Base-by-base conservation (phyloP, 352 stramenopile genomes). In the Globisporangium paddicum region DNA sequence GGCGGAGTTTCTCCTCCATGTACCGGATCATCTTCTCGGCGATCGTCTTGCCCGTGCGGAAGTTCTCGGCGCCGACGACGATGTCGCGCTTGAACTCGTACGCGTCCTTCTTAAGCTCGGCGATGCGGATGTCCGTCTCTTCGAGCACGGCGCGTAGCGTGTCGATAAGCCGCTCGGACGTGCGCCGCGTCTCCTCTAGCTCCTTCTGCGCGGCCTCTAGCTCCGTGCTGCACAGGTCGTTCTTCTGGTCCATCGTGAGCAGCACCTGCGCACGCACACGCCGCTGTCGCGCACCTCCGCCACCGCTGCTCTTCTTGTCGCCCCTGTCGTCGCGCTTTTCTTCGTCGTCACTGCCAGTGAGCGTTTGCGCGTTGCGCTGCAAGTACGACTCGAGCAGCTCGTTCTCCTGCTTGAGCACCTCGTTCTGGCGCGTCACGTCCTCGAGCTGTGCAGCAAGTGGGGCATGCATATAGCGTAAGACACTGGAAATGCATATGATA, bases 51-150 rank as follows among this genome's bases (percentile, higher is more conserved):
- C 92, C 93, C 32, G 90, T 98, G 50, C 90, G 81, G 67, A 96
- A 93, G 70, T 98, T 98, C 69, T 98, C 93, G 7, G 90, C 90
- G 14, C 90, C 92, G 0, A 98, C 88, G 37, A 98, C 90, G 40
- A 98, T 96, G 58, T 98, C 92, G 30, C 90, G 77, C 64, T 98
- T 98, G 72, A 98, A 98, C 68, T 98, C 93, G 69, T 98, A 98
- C 58, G 89, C 90, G 50, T 98, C 93, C 66, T 97, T 97, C 79
- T 98, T 98, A 53, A 98, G 76, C 69, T 98, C 93, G 7, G 86
- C 74, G 51, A 98, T 97, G 58, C 93, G 85, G 28, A 98, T 95
- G 54, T 98, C 91, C 14, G 93, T 97, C 71, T 98, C 90, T 55
- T 98, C 90, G 11, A 98, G 71, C 35, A 98, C 90, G 0, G 90